A percentile compares a stretch with the other conserved stretches of the same genome.
Conservation (phyloP, 2,329 filamentous ascomycete species). For the Hirsutella thompsonii region DNA sequence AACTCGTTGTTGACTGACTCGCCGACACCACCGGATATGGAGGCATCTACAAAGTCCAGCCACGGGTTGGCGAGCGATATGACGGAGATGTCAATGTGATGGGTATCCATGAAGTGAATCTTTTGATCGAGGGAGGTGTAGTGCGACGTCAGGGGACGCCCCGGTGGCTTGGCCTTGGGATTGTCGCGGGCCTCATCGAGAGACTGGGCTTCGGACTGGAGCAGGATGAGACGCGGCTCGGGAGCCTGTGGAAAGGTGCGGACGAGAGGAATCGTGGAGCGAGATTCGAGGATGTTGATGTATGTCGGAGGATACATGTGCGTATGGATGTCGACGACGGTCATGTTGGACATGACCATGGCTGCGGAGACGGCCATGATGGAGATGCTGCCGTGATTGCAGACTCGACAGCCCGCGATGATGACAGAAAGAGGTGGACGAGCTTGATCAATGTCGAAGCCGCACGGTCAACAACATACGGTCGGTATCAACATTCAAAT, state of each 20-base stretch:
- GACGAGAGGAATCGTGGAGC: slow-evolving; percentile 55
- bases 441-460: no score
- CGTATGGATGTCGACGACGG: slow-evolving; percentile 54
- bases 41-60: slow-evolving; percentile 65
- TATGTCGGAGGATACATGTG: slow-evolving; percentile 58
- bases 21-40: slow-evolving; percentile 51
- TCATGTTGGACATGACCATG: slow-evolving; percentile 15
- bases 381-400: no score
- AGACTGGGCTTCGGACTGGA: slow-evolving; percentile 35
- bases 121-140: slow-evolving; percentile 75
- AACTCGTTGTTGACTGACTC: slow-evolving; percentile 65
- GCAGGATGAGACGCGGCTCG: slow-evolving; percentile 53
- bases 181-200: slow-evolving; percentile 36
- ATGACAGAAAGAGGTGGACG: no score
- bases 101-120: slow-evolving; percentile 75
- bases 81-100: slow-evolving; percentile 70
- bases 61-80: slow-evolving; percentile 88
- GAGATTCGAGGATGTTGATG: slow-evolving; percentile 44
- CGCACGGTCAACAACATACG: no score
- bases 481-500: no score
- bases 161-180: slow-evolving; percentile 46
- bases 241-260: slow-evolving; percentile 45
- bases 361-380: slow-evolving; percentile 28
- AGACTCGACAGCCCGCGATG: no score
- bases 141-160: slow-evolving; percentile 70